Base-by-base conservation (phyloP, 352 stramenopile species). In the Globisporangium spiculum region DNA sequence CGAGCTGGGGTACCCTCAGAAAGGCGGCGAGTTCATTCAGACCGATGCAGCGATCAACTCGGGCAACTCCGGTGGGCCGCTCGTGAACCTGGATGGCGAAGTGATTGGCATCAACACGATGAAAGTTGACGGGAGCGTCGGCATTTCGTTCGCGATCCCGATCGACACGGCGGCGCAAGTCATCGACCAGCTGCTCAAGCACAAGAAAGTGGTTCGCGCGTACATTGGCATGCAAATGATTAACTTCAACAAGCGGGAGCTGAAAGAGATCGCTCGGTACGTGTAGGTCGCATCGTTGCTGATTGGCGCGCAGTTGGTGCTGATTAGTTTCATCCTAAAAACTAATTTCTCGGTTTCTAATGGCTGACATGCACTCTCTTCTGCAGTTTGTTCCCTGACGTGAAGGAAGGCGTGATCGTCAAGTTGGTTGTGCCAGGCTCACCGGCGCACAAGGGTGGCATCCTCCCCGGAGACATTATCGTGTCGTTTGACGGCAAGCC, bases 81-180 rank as follows among this genome's bases (percentile, higher is more conserved):
- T 98, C 36, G 88, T 98, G 55, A 97, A 98, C 69, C 66, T 98
- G 46, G 90, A 97, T 66, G 94, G 94, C 27, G 79, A 98, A 48
- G 92, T 98, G 32, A 96, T 98, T 56, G 94, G 94, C 41, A 98
- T 98, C 73, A 98, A 98, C 76, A 96, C 90, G 8, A 96, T 98
- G 84, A 98, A 98, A 72, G 86, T 97, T n/a, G 82, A 90, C 65
- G 85, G 87, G 20, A 91, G 82, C 61, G 90, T 90, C 30, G 93
- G 93, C 12, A 97, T 98, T 55, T 93, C 88, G 36, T 98, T 98
- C 58, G 94, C 94, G 24, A 98, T 98, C 44, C 94, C 94, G 30
- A 96, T 97, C 16, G 93, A 98, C 73, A 97, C 79, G 38, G 93
- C 92, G 36, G 71, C 73, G 12, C 81, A 97, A 66, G 89, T 98